Evolutionary conservation across 2,329 filamentous ascomycete species (phyloP).

Genomic region (Chrysoporthe deuterocubensis): DNA sequence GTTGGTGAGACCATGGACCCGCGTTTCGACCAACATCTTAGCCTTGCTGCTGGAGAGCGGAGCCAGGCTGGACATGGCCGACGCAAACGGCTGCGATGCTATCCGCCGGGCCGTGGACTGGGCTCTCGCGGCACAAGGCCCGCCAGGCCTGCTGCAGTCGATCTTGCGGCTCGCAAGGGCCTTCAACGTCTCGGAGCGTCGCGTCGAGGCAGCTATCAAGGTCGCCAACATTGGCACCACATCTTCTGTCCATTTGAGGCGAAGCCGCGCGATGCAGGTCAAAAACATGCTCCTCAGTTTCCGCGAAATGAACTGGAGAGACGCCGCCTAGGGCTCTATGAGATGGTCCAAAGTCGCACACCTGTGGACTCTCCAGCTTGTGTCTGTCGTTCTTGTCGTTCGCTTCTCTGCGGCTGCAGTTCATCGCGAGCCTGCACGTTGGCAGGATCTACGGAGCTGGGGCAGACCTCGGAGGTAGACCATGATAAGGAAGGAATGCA

Average conservation of each 20-base stretch:
- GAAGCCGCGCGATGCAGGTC: neutral
- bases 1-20: neutral
- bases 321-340: no score
- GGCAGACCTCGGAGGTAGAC: no score
- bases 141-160: neutral
- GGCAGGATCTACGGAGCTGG: no score
- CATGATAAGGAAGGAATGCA: no score
- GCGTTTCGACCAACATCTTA: neutral
- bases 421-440: no score
- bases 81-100: neutral
- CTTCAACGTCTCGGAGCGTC: neutral
- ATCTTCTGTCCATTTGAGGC: neutral
- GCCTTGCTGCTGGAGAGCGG: constrained; percentile 5
- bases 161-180: neutral
- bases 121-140: neutral
- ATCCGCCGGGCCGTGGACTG: neutral
- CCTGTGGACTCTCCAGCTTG: no score
- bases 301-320: no score
- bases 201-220: neutral
- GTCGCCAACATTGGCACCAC: neutral
- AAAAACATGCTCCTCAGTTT: no score
- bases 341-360: no score
- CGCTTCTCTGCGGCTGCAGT: no score
- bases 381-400: no score
- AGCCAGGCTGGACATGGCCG: constrained; percentile 3